Conservation (phyloP, 192 early-diverging fungal genomes). For the Backusella tuberculispora region DNA sequence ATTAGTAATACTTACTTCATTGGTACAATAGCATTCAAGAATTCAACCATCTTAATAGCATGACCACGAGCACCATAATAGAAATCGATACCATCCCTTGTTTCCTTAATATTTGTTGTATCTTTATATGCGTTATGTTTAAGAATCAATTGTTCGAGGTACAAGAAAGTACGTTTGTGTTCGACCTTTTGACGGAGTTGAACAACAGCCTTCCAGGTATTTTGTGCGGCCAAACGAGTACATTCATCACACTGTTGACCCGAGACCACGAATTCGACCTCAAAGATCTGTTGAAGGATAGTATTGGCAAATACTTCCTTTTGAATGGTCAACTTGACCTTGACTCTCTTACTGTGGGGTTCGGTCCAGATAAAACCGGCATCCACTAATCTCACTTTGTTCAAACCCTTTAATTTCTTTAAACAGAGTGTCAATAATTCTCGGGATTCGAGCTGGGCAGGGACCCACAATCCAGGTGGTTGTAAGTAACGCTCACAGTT, state of each 20-base stretch:
- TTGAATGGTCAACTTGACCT: constrained; percentile 98
- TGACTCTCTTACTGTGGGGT: constrained; percentile 83
- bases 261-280: constrained; percentile 92
- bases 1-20: constrained; percentile 49
- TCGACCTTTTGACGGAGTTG: constrained; percentile 98
- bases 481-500: constrained; percentile 98
- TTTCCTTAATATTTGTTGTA: constrained; percentile 98
- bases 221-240: constrained; percentile 92
- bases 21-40: constrained; percentile 86
- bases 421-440: constrained; percentile 93
- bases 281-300: constrained; percentile 95
- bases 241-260: constrained; percentile 97
- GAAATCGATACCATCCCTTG: constrained; percentile 96
- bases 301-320: constrained; percentile 97
- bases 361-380: constrained; percentile 99
- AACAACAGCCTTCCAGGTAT: constrained; percentile 97
- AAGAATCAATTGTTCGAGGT: constrained; percentile 97
- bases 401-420: constrained; percentile 89
- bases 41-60: constrained; percentile 96
- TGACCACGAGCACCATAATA: constrained; percentile 89
- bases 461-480: constrained; percentile 92
- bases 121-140: constrained; percentile 97
- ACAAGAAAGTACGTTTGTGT: constrained; percentile 98
- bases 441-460: constrained; percentile 83
- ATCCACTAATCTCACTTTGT: constrained; percentile 94